A percentile compares a stretch with the other conserved stretches of the same genome.
Evolutionary conservation across 2,329 filamentous ascomycete species (phyloP).

Genomic region (Cadophora malorum): DNA sequence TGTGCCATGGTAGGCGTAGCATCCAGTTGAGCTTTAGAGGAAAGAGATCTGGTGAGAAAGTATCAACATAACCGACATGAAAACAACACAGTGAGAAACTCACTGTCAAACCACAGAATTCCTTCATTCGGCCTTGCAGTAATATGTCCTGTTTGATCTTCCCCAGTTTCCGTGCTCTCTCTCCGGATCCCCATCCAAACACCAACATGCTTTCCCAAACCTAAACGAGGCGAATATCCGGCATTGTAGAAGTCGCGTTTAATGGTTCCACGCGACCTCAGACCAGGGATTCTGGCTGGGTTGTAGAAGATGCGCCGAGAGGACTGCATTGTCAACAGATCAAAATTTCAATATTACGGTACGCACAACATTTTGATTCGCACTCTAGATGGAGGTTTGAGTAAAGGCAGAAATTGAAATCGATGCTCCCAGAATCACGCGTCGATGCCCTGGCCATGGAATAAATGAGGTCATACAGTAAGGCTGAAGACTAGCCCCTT

Average conservation of each 20-base stretch:
- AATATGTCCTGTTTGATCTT: conserved; percentile 82
- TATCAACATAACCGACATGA: conserved; percentile 7
- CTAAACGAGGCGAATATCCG: conserved; percentile 28
- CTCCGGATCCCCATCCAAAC: conserved; percentile 44
- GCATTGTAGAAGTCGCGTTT: conserved; percentile 39
- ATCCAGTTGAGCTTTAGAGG: conserved; percentile 76
- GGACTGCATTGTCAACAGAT: conserved; percentile 36
- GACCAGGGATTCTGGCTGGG: conserved; percentile 45
- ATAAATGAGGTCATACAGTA: conserved; percentile 18
- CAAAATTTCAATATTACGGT: conserved; percentile 2
- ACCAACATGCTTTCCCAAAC: conserved; percentile 23
- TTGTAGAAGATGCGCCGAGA: conserved; percentile 44
- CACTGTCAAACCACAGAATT: conserved; percentile 90
- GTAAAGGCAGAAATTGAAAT: not conserved
- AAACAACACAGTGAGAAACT: conserved; percentile 41
- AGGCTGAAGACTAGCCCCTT: conserved; percentile 12
- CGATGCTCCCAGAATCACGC: not conserved
- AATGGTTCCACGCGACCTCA: conserved; percentile 40
- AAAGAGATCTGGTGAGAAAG: conserved; percentile 73
- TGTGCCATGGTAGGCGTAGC: conserved; percentile 57
- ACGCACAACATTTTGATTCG: conserved; percentile 22
- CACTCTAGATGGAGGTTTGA: not conserved
- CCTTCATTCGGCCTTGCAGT: conserved; percentile 76
- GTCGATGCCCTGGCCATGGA: conserved; percentile 1
- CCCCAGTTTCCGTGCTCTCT: conserved; percentile 57